phyloP scores from a whole-genome alignment of 768 basidiomycete species.

The Boletus vermiculosoides region DNA sequence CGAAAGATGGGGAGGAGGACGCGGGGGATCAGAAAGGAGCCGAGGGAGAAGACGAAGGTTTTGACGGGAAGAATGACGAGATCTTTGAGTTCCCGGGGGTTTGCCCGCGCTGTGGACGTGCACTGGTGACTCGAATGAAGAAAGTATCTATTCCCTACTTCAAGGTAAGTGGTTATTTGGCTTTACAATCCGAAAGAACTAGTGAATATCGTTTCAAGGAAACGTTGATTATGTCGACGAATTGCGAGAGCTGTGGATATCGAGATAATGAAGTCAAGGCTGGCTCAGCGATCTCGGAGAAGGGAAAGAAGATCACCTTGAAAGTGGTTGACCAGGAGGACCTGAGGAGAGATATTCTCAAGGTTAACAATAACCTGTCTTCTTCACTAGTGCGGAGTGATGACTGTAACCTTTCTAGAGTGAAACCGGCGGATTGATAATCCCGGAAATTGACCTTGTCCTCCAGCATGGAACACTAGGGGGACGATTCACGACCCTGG shows the following conservation, averaged over 20 bases:
- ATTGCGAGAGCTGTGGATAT: conserved; percentile 94
- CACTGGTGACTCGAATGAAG: conserved; percentile 90
- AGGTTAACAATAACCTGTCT: conserved; percentile 50
- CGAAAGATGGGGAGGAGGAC: background rate
- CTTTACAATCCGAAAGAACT: background rate
- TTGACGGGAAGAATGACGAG: conserved; percentile 69
- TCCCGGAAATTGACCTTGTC: conserved; percentile 93
- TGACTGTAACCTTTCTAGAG: conserved; percentile 51
- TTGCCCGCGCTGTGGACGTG: conserved; percentile 86
- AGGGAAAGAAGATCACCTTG: conserved; percentile 84
- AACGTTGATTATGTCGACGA: conserved; percentile 96
- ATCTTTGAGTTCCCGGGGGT: conserved; percentile 82
- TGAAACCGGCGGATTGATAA: conserved; percentile 84
- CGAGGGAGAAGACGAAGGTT: conserved; percentile 15
- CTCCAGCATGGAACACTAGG: conserved; percentile 93
- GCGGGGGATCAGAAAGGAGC: conserved; percentile 1
- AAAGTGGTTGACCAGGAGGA: conserved; percentile 93
- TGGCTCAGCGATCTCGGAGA: conserved; percentile 81
- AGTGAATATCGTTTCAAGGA: conserved; percentile 51
- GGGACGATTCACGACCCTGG: conserved; percentile 95
- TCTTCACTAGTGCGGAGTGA: background rate
- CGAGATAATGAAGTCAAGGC: conserved; percentile 98
- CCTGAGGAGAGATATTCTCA: conserved; percentile 88
- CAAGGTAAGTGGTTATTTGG: conserved; percentile 53
- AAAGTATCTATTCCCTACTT: conserved; percentile 96